phyloP scores from a whole-genome alignment of 345 rosid genomes.

The Reutealis trisperma region DNA sequence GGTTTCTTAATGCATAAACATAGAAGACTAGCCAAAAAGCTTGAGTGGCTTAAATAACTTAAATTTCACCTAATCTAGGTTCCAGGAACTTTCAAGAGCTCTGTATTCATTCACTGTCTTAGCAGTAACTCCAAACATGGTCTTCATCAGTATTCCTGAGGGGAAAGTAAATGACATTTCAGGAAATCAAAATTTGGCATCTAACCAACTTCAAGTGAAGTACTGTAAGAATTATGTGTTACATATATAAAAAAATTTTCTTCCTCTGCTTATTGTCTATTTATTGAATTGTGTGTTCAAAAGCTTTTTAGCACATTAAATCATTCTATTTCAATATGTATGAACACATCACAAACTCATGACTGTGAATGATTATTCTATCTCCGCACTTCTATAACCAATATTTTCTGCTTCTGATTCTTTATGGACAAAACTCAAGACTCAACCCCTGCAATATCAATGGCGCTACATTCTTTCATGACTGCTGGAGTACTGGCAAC shows the following conservation, averaged over 20 bases:
- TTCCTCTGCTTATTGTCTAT: not conserved
- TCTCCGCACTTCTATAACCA: not conserved
- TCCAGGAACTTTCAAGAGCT: conserved; percentile 48
- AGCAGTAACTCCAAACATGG: conserved; percentile 31
- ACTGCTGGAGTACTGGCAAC: conserved; percentile 52
- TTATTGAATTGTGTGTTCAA: no score
- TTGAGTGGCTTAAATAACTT: conserved; percentile 11
- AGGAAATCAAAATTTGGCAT: conserved; percentile 50
- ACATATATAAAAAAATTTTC: not conserved
- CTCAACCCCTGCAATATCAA: conserved; percentile 43
- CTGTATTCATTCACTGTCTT: conserved; percentile 44
- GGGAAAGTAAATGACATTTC: conserved; percentile 50
- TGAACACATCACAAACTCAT: no score
- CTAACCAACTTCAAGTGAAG: conserved; percentile 44
- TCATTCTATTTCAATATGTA: no score
- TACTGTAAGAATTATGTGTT: conserved; percentile 38
- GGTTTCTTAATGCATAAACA: conserved; percentile 6
- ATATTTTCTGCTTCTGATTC: conserved; percentile 20
- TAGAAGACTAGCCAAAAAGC: conserved; percentile 5
- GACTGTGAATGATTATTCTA: not conserved
- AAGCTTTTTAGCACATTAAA: no score
- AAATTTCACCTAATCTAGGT: conserved; percentile 36
- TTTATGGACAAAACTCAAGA: conserved; percentile 25
- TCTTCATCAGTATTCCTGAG: conserved; percentile 40
- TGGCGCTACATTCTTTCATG: conserved; percentile 50